Evolutionary conservation across 208 protist species (phyloP).

Genomic region (Sergeia podlipaevii): DNA sequence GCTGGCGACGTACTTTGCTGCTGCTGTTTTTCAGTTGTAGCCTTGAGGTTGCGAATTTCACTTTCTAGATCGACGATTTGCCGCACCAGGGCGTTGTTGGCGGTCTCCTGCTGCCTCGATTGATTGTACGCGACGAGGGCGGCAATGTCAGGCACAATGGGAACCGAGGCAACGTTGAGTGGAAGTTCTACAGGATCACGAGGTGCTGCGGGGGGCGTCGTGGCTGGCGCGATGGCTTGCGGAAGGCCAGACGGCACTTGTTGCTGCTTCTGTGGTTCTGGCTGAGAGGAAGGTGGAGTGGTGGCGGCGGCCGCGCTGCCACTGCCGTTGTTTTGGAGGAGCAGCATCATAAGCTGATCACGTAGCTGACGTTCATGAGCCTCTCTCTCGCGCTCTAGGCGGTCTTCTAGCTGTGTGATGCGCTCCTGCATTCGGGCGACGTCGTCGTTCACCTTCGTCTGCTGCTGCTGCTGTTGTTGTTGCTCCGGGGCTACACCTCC

Average conservation of each 20-base stretch:
- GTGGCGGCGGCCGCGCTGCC: not conserved
- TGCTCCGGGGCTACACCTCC: slow-evolving; percentile 1
- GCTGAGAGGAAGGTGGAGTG: slow-evolving; percentile 1
- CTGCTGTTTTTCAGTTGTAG: slow-evolving; percentile 3
- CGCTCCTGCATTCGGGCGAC: slow-evolving; percentile 32
- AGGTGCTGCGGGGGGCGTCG: slow-evolving; percentile 2
- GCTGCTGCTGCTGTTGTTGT: slow-evolving; percentile 3
- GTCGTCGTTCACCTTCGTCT: slow-evolving; percentile 2
- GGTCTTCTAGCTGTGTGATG: slow-evolving; percentile 45
- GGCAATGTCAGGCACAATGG: slow-evolving; percentile 72
- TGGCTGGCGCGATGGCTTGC: not conserved
- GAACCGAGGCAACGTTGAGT: slow-evolving; percentile 55
- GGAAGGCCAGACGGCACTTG: not conserved
- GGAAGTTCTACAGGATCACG: not conserved
- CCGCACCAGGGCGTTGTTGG: slow-evolving; percentile 56
- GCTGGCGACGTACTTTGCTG: not conserved
- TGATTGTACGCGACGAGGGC: slow-evolving; percentile 73
- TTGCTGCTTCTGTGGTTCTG: not conserved
- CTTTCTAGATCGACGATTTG: slow-evolving; percentile 62
- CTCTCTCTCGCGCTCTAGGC: slow-evolving; percentile 21
- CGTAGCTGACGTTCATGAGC: slow-evolving; percentile 1
- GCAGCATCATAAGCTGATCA: slow-evolving; percentile 1
- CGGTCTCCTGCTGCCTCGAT: slow-evolving; percentile 51
- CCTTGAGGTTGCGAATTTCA: slow-evolving; percentile 37
- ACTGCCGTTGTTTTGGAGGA: not conserved